phyloP scores from a whole-genome alignment of 1,284 basidiomycete genomes.

The Agroathelia rolfsii region DNA sequence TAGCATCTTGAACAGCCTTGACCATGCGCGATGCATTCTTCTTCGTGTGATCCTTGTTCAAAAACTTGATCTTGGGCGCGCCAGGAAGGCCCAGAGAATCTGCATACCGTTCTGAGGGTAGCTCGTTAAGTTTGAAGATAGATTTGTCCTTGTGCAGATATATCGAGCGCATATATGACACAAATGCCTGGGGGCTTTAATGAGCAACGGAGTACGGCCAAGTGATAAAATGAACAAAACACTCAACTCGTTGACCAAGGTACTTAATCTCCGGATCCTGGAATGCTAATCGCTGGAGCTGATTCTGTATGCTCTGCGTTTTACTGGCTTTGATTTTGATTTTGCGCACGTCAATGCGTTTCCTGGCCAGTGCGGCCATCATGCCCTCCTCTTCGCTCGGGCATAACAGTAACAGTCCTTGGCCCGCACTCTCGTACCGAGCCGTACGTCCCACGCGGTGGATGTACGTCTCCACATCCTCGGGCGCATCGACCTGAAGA shows the following conservation, averaged over 20 bases:
- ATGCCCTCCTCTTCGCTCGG: slow-evolving; percentile 94
- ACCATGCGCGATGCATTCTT: slow-evolving; percentile 58
- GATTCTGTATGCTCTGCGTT: slow-evolving; percentile 78
- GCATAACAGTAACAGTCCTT: slow-evolving; percentile 73
- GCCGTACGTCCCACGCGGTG: slow-evolving; percentile 96
- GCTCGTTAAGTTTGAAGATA: slow-evolving; percentile 78
- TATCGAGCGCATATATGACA: slow-evolving; percentile 91
- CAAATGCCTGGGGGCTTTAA: slow-evolving; percentile 63
- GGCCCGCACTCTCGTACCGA: slow-evolving; percentile 85
- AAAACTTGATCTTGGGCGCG: slow-evolving; percentile 91
- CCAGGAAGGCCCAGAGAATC: slow-evolving; percentile 90
- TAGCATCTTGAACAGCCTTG: slow-evolving; percentile 23
- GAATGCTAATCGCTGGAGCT: slow-evolving; percentile 90
- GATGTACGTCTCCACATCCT: slow-evolving; percentile 97
- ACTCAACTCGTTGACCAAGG: slow-evolving; percentile 74
- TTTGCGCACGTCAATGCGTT: slow-evolving; percentile 67
- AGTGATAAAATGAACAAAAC: slow-evolving; percentile 5
- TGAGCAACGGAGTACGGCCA: slow-evolving; percentile 2
- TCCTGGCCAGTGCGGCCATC: slow-evolving; percentile 60
- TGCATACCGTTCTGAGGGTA: slow-evolving; percentile 81
- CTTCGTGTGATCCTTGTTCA: slow-evolving; percentile 64
- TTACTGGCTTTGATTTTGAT: slow-evolving; percentile 91
- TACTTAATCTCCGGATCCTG: slow-evolving; percentile 97
- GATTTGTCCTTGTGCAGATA: slow-evolving; percentile 92
- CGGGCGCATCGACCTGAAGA: slow-evolving; percentile 92